Conservation (phyloP, 305 asterid genomes). For the Salvia sclarea region DNA sequence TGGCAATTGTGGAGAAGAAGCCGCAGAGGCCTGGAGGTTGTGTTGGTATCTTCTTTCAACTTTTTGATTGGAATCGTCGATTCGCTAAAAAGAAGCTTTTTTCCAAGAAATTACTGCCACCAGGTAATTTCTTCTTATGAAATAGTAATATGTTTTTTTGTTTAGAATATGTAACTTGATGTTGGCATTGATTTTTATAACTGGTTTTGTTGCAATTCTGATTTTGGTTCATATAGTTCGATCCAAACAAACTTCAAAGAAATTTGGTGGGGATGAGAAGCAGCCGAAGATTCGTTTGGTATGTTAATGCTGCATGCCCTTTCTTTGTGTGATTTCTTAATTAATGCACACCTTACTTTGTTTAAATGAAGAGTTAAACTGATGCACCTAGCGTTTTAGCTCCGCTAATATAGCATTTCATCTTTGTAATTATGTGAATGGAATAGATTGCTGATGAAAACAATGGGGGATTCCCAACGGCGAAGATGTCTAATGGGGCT, state of each 20-base stretch:
- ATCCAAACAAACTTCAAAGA: conserved; percentile 65
- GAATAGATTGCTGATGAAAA: conserved; percentile 91
- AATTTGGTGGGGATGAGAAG: conserved; percentile 81
- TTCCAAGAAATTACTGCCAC: conserved; percentile 79
- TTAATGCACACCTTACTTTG: neutral
- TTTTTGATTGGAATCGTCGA: conserved; percentile 93
- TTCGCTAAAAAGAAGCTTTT: conserved; percentile 83
- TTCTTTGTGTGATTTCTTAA: neutral
- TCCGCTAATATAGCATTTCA: conserved; percentile 15
- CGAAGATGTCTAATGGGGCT: conserved; percentile 42
- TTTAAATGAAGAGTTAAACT: neutral
- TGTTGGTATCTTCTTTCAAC: conserved; percentile 84
- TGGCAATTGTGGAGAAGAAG: conserved; percentile 80
- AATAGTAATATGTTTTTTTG: neutral
- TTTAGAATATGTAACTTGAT: neutral
- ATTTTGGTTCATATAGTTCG: conserved; percentile 48
- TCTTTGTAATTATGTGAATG: conserved; percentile 25
- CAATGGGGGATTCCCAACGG: conserved; percentile 79
- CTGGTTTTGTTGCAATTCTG: conserved; percentile 30
- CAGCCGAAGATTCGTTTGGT: conserved; percentile 90
- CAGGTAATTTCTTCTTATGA: conserved; percentile 48
- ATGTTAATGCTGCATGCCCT: conserved; percentile 26
- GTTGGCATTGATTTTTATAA: conserved; percentile 15
- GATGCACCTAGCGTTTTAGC: neutral
- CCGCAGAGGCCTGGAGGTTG: conserved; percentile 80